These are phyloP conservation scores for Petrea volubilis DNA, from an alignment of 257 asterid genomes.

Conservation along the genomic window DNA sequence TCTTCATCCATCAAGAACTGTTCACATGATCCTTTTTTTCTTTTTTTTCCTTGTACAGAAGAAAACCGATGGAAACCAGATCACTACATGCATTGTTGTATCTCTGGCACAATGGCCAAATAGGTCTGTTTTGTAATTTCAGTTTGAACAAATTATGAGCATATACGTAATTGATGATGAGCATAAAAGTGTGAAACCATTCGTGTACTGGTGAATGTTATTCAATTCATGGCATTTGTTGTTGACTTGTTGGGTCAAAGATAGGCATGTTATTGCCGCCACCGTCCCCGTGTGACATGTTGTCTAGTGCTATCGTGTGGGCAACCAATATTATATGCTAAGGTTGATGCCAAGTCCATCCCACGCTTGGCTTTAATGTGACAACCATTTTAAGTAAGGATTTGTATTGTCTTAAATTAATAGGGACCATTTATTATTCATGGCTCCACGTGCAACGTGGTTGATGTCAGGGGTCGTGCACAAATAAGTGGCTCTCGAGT, in stretches of 20 bases:
- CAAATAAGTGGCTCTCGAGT: conserved; percentile 2
- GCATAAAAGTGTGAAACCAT: not conserved
- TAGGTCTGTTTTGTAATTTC: not conserved
- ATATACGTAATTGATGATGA: not conserved
- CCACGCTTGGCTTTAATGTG: conserved; percentile 22
- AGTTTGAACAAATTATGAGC: conserved; percentile 6
- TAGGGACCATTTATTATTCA: conserved; percentile 8
- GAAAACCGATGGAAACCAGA: not conserved
- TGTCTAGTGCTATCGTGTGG: not conserved
- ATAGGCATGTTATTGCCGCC: not conserved
- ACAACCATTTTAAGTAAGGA: not conserved
- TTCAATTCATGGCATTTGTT: not conserved
- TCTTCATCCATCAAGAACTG: not conserved
- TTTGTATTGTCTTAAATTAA: not conserved
- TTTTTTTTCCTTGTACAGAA: conserved; percentile 11
- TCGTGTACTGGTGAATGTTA: not conserved
- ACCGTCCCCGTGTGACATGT: conserved; percentile 23
- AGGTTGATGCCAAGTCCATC: not conserved
- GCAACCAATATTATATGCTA: not conserved
- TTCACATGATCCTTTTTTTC: not conserved
- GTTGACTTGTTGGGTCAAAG: not conserved
- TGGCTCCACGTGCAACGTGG: conserved; percentile 24
- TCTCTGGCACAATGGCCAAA: not conserved
- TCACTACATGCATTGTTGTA: conserved; percentile 4
- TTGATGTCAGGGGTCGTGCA: not conserved